Conservation (phyloP, 306 rosid genomes). For the Pterocarpus macrocarpus region DNA sequence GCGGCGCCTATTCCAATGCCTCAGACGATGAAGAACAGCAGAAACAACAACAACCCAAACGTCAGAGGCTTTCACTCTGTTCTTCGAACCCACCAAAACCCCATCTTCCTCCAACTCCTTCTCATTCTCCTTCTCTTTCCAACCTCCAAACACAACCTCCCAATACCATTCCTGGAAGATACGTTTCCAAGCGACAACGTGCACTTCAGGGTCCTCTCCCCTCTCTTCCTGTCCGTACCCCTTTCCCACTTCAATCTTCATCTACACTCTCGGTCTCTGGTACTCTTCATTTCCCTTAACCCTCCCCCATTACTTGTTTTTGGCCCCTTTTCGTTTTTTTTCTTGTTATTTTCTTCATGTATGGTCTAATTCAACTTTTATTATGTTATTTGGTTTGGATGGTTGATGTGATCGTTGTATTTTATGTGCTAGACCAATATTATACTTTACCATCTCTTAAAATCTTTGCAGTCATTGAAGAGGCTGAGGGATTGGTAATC, state of each 20-base stretch:
- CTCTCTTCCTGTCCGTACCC: not conserved
- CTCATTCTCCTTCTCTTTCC: constrained; percentile 8
- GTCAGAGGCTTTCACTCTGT: constrained; percentile 28
- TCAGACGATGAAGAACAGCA: constrained; percentile 61
- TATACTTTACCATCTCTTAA: not conserved
- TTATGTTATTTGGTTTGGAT: not conserved
- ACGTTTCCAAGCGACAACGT: constrained; percentile 86
- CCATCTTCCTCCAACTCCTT: constrained; percentile 28
- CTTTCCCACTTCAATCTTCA: constrained; percentile 39
- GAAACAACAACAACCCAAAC: constrained; percentile 47
- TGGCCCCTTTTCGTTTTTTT: too few relatives aligned
- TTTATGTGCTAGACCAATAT: not conserved
- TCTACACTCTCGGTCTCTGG: constrained; percentile 60
- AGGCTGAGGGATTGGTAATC: not conserved
- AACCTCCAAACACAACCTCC: constrained; percentile 42
- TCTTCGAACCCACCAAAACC: constrained; percentile 49
- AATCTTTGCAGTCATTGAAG: not conserved
- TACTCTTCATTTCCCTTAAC: constrained; percentile 22
- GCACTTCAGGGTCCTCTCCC: constrained; percentile 52
- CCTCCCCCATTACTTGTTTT: not conserved
- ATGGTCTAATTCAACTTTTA: not conserved
- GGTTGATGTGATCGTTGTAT: not conserved
- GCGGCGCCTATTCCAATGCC: constrained; percentile 57
- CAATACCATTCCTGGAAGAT: constrained; percentile 72
- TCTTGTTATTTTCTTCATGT: not conserved